Evolutionary conservation across 192 early-diverging fungal genomes (phyloP).

Genomic region (Coemansia sp.): DNA sequence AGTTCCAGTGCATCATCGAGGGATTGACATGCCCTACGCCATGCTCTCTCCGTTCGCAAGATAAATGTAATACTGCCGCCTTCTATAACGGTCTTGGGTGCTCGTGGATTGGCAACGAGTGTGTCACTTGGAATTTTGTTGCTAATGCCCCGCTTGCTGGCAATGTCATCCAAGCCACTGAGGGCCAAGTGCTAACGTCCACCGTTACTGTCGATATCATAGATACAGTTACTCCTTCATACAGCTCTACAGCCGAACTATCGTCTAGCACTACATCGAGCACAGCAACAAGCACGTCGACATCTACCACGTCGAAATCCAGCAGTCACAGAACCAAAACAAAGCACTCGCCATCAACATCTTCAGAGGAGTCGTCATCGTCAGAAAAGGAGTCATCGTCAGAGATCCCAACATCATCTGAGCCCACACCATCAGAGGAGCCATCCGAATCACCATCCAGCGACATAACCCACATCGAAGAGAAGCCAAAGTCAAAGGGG

Average conservation of each 20-base stretch:
- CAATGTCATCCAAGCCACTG: conserved; percentile 1
- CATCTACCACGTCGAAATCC: not conserved
- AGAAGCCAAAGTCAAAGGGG: not conserved
- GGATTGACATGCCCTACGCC: conserved; percentile 30
- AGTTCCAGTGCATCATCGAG: conserved; percentile 32
- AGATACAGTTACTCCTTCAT: not conserved
- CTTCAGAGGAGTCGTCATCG: not conserved
- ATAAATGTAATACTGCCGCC: conserved; percentile 15
- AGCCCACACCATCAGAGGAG: not conserved
- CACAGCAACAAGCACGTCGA: not conserved
- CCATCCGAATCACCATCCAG: not conserved
- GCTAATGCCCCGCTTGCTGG: conserved; percentile 12
- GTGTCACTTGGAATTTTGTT: conserved; percentile 26
- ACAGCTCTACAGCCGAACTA: not conserved
- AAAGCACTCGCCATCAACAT: not conserved
- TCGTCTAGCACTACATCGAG: not conserved
- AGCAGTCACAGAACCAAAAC: too few relatives aligned
- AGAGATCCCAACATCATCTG: not conserved
- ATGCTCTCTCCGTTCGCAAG: conserved; percentile 12
- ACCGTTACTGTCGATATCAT: not conserved
- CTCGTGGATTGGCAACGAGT: conserved; percentile 26
- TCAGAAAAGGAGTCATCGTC: not conserved
- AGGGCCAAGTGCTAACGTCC: not conserved
- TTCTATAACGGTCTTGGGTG: conserved; percentile 31
- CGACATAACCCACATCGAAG: not conserved